Conservation (phyloP, 106 monocot genomes). For the Iris macrosiphon region DNA sequence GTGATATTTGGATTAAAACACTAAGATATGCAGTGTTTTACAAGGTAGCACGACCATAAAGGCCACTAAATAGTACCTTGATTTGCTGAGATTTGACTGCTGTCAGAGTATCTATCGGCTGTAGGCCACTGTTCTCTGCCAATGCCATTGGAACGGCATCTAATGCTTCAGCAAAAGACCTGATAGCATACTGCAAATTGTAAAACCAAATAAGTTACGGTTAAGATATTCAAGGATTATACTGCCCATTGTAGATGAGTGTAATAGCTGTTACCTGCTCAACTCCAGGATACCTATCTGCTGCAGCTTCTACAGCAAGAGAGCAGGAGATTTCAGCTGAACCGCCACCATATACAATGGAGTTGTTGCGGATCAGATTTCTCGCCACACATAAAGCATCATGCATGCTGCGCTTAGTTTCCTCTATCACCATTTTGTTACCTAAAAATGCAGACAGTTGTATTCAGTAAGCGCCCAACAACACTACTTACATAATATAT, state of each 20-base stretch:
- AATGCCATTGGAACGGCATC: slow-evolving; percentile 88
- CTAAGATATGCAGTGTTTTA: too few species aligned
- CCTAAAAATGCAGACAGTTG: too few species aligned
- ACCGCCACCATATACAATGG: slow-evolving; percentile 97
- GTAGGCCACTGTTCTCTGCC: slow-evolving; percentile 89
- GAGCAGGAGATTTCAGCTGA: slow-evolving; percentile 97
- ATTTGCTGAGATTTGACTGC: slow-evolving; percentile 92
- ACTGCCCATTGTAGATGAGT: too few species aligned
- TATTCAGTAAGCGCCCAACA: too few species aligned
- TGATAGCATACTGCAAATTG: slow-evolving; percentile 73
- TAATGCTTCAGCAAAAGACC: slow-evolving; percentile 91
- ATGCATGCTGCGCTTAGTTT: slow-evolving; percentile 91
- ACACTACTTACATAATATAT: too few species aligned
- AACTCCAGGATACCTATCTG: slow-evolving; percentile 82
- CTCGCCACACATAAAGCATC: slow-evolving; percentile 96
- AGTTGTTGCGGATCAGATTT: slow-evolving; percentile 92
- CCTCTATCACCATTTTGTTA: slow-evolving; percentile 98
- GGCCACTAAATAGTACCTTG: too few species aligned
- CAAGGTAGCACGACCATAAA: too few species aligned
- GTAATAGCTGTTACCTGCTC: slow-evolving; percentile 97
- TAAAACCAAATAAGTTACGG: not conserved
- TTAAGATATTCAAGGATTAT: too few species aligned
- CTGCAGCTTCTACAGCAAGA: slow-evolving; percentile 91
- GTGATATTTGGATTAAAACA: too few species aligned
- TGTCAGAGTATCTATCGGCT: slow-evolving; percentile 85